Evolutionary conservation across 331 rosid genomes (phyloP).

Genomic region (Phaseolus coccineus): DNA sequence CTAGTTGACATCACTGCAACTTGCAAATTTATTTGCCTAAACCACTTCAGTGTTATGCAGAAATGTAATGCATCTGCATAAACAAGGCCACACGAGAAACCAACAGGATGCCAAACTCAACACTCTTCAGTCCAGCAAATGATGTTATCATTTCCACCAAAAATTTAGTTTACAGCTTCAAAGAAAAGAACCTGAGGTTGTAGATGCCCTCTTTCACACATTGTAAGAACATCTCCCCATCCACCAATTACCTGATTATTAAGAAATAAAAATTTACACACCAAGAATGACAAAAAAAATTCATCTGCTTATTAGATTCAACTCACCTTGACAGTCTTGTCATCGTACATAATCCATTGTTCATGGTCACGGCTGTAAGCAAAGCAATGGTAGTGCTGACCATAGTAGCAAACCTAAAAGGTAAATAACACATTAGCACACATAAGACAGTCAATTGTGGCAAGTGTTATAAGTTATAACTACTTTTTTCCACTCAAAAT

Average conservation of each 20-base stretch:
- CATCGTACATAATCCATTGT: constrained; percentile 96
- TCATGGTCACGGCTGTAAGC: constrained; percentile 83
- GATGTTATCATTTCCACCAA: constrained; percentile 49
- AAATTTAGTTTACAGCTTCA: constrained; percentile 83
- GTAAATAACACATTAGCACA: constrained; percentile 38
- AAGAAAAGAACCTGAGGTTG: constrained; percentile 99
- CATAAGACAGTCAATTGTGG: constrained; percentile 2
- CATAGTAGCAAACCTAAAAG: constrained; percentile 94
- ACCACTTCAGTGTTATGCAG: constrained; percentile 48
- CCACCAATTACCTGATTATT: constrained; percentile 81
- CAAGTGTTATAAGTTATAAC: constrained; percentile 26
- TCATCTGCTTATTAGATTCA: constrained; percentile 18
- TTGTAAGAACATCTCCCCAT: constrained; percentile 82
- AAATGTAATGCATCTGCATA: constrained; percentile 50
- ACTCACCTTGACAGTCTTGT: constrained; percentile 89
- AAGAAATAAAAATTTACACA: constrained; percentile 32
- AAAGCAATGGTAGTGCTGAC: constrained; percentile 98
- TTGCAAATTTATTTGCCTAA: constrained; percentile 48
- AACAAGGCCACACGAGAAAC: constrained; percentile 50
- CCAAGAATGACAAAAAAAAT: constrained; percentile 16
- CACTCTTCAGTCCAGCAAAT: constrained; percentile 51
- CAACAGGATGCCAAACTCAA: constrained; percentile 47
- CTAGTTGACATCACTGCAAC: constrained; percentile 49
- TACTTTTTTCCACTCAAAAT: neutral
- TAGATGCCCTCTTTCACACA: constrained; percentile 94